A percentile compares a stretch with the other conserved stretches of the same genome.
These are phyloP conservation scores for Pseudocercospora macadamiae DNA, from an alignment of 2,329 filamentous ascomycete species.

Conservation along the genomic window DNA sequence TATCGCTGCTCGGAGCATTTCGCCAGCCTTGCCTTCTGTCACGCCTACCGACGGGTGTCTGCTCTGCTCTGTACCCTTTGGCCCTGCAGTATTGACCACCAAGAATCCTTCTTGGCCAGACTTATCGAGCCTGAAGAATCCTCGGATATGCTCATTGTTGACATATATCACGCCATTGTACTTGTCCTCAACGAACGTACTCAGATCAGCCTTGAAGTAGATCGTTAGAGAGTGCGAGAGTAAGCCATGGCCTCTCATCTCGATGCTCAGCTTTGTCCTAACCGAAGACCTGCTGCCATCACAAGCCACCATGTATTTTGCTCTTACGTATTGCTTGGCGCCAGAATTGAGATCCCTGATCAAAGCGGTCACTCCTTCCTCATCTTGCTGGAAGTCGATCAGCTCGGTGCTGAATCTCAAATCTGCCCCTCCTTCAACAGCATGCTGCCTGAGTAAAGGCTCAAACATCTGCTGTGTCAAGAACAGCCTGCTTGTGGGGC, in stretches of 20 bases:
- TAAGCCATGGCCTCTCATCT: conserved; percentile 25
- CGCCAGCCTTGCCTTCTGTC: conserved; percentile 22
- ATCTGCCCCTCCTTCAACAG: conserved; percentile 22
- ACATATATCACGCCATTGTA: conserved; percentile 33
- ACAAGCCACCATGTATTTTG: conserved; percentile 25
- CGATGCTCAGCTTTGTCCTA: conserved; percentile 19
- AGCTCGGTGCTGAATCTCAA: conserved; percentile 25
- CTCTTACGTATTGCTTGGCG: conserved; percentile 14
- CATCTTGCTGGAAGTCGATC: conserved; percentile 25
- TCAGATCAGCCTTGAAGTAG: conserved; percentile 30
- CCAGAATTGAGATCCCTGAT: conserved; percentile 16
- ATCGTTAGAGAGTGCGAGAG: conserved; percentile 28
- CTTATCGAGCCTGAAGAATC: conserved; percentile 30
- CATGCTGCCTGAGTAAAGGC: conserved; percentile 27
- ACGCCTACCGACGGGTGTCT: conserved; percentile 22
- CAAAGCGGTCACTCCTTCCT: conserved; percentile 21
- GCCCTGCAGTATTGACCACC: conserved; percentile 29
- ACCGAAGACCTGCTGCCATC: conserved; percentile 25
- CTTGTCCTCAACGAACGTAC: conserved; percentile 23
- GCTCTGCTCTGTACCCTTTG: conserved; percentile 25
- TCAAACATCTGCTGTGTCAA: conserved; percentile 33
- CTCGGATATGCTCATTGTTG: conserved; percentile 23
- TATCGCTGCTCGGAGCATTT: conserved; percentile 25
- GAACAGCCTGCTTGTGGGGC: conserved; percentile 25
- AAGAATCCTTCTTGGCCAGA: conserved; percentile 28